Base-by-base conservation (phyloP, 2,329 filamentous ascomycete species). In the Colletotrichum eleusines region DNA sequence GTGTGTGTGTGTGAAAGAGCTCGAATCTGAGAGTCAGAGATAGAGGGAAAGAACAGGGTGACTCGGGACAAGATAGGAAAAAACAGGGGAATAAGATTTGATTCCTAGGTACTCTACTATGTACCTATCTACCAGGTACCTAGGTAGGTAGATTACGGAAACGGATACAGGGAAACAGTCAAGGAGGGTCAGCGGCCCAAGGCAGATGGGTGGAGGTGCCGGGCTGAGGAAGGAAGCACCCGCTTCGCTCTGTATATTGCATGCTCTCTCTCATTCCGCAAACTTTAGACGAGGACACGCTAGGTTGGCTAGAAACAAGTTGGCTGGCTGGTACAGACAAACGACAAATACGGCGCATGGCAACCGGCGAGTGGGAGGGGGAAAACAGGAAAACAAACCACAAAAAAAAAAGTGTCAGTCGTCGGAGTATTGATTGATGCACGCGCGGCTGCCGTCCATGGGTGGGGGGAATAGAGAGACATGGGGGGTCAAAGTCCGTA, bases 171-270 rank as follows among this genome's bases (percentile, higher is more conserved):
- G 42, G 20, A 44, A 44, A 8, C 18, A 50, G 46, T 28, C 3
- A 18, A 50, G 12, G 46, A n/a, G 11, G n/a, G 4, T 12, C 4
- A 23, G 8, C 0, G 9, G 9, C 2, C 12, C 35, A 38, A 38
- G 2, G 35, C 35, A n/a, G 6, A 44, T 23, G 42, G 42, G 48
- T 50, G 48, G 23, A 18, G 28, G 14, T 50, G 11, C n/a, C 12
- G 5, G n/a, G 5, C 44, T 48, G n/a, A 50, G 20, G 23, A 50
- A 50, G 55, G 38, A 58, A 58, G 28, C 38, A 44, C 28, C 40
- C 55, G 55, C 55, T 20, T 59, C 23, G 16, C 55, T n/a, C n/a
- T n/a, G n/a, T n/a, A 59, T 26, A 50, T 50, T 50, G 23, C 48
- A 50, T 16, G 23, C 14, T 48, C 46, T 14, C 23, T 26, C 46